These are phyloP conservation scores for Haplosporangium sp. DNA, from an alignment of 371 early-diverging fungal species.

Conservation along the genomic window DNA sequence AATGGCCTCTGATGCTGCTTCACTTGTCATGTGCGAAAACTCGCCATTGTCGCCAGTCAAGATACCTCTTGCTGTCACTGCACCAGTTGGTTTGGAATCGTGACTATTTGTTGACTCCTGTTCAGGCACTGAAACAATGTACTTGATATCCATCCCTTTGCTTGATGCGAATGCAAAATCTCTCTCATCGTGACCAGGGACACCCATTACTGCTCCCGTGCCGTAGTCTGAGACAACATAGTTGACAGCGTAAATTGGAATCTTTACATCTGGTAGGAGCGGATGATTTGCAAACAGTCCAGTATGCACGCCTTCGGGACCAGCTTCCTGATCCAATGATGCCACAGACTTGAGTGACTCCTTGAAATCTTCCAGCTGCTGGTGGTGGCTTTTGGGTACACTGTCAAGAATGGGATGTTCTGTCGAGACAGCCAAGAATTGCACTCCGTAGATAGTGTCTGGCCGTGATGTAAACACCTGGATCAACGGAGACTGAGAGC, in stretches of 20 bases:
- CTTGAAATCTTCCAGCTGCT: conserved; percentile 65
- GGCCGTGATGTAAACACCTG: conserved; percentile 85
- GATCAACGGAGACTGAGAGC: conserved; percentile 5
- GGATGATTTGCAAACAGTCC: conserved; percentile 70
- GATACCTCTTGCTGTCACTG: conserved; percentile 70
- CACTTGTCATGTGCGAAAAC: conserved; percentile 68
- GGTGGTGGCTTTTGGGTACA: conserved; percentile 64
- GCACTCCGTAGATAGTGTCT: conserved; percentile 82
- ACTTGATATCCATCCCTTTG: conserved; percentile 26
- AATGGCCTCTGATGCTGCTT: conserved; percentile 71
- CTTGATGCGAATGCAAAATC: conserved; percentile 76
- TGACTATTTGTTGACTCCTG: conserved; percentile 15
- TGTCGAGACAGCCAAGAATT: conserved; percentile 80
- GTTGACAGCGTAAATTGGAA: conserved; percentile 84
- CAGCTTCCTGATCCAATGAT: conserved; percentile 21
- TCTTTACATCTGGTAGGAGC: conserved; percentile 50
- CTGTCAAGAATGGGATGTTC: conserved; percentile 72
- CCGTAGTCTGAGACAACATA: conserved; percentile 88
- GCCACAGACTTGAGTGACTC: conserved; percentile 58
- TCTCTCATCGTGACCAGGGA: conserved; percentile 85
- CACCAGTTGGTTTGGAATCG: background rate
- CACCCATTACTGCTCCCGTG: conserved; percentile 91
- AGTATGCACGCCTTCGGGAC: conserved; percentile 59
- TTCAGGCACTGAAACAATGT: conserved; percentile 50
- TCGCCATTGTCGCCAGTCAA: conserved; percentile 67